Evolutionary conservation across 345 rosid genomes (phyloP), one percentile per base, ranked within the genome.

Genomic region (Euclidium syriacum): DNA sequence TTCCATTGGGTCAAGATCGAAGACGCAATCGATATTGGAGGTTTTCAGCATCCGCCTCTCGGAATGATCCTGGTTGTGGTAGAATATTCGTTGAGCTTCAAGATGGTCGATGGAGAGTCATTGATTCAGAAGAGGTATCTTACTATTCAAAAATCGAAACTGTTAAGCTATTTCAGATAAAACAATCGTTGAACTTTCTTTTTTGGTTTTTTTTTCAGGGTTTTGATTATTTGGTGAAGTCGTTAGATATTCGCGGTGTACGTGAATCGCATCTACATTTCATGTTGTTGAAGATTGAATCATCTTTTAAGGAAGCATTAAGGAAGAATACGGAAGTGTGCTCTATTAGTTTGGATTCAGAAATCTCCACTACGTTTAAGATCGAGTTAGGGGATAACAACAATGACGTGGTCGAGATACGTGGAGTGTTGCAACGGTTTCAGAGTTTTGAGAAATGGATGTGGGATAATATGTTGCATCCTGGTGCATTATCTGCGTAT

Each of bases 1-100:
- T 87, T 77, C 97, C 97, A 14, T 77, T 91, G 14, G 97, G 97
- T 63, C 89, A 77, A 76, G 97, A 91, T 79, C 86, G 97, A 42
- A 80, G 97, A 52, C 94, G 81, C 30, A 91, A 87, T 60, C 79
- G 97, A 3, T 91, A 91, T 60, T 91, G 97, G 97, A 94, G 74
- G 46, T 91, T 91, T 76, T 71, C 81, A 15, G 75, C 90, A 41
- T 91, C 94, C 1, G 55, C 81, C 16, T 91, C 98, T 42, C 17
- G 44, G 58, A 78, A 72, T 74, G 96, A 91, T 79, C 98, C 94
- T 30, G 87, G 96, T 46, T 79, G 87, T 75, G 98, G 94, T 44
- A 81, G 98, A 70, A 80, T 91, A 53, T 87, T 91, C 20, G 84
- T 87, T 47, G 98, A 91, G 73, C 75, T 87, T 55, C 80, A 64